Percentiles rank a stretch among this genome's conserved stretches.
Evolutionary conservation across 2,329 filamentous ascomycete genomes (phyloP).

Genomic region (Aspergillus hortae): DNA sequence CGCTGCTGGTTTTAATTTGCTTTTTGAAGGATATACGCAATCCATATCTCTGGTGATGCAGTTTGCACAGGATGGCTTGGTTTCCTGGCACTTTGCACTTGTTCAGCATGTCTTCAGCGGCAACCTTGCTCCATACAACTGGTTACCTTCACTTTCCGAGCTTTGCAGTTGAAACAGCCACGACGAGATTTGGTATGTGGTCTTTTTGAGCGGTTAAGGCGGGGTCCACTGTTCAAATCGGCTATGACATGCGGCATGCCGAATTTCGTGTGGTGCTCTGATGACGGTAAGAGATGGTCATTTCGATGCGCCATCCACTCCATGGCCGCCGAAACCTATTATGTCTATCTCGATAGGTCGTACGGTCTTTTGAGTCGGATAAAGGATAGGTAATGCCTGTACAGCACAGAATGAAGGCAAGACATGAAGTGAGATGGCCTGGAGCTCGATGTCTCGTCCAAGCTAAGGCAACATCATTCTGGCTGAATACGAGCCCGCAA

Average conservation of each 20-base stretch:
- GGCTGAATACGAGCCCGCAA: background rate
- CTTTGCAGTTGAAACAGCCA: slow-evolving; percentile 41
- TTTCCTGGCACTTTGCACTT: slow-evolving; percentile 31
- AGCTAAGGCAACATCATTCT: background rate
- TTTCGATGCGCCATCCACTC: too few relatives aligned
- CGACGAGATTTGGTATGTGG: slow-evolving; percentile 40
- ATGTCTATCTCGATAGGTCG: too few relatives aligned
- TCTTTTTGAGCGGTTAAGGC: slow-evolving; percentile 1
- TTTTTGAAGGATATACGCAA: slow-evolving; percentile 31
- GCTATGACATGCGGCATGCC: too few relatives aligned
- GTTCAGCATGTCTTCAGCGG: background rate
- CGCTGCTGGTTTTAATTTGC: slow-evolving; percentile 10
- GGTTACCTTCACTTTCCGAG: slow-evolving; percentile 47
- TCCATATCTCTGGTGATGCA: slow-evolving; percentile 30
- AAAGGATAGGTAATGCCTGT: too few relatives aligned
- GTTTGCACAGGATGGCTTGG: slow-evolving; percentile 36
- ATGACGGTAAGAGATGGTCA: too few relatives aligned
- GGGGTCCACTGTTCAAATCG: background rate
- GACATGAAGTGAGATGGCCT: too few relatives aligned
- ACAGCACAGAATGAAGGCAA: too few relatives aligned
- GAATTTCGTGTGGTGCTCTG: too few relatives aligned
- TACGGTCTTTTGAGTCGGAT: too few relatives aligned
- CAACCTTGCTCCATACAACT: slow-evolving; percentile 11
- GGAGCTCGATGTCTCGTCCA: background rate
- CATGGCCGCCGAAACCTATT: too few relatives aligned